Percentiles rank a stretch among this genome's conserved stretches.
Evolutionary conservation across 176 grass and related monocot species (phyloP).

Genomic region (Lolium rigidum): DNA sequence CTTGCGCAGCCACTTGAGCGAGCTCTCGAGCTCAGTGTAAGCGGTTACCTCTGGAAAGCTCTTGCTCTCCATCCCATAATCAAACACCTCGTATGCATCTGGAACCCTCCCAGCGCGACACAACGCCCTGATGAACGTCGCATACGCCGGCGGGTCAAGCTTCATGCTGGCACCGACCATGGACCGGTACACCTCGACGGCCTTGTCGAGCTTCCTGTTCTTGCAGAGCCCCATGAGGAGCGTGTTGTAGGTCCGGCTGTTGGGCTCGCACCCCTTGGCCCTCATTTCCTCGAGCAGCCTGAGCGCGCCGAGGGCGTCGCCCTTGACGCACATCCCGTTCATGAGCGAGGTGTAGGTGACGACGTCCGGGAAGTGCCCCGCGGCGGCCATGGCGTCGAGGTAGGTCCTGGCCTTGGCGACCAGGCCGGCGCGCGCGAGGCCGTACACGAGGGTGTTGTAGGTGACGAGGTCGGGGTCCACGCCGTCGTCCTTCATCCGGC

Average conservation of each 20-base stretch:
- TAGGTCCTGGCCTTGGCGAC: constrained; percentile 67
- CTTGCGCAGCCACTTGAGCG: constrained; percentile 70
- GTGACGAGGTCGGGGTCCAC: constrained; percentile 88
- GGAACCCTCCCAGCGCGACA: constrained; percentile 62
- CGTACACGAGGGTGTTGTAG: constrained; percentile 83
- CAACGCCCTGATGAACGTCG: constrained; percentile 62
- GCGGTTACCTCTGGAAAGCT: constrained; percentile 59
- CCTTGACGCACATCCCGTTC: constrained; percentile 89
- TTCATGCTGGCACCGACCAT: constrained; percentile 70
- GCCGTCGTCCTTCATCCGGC: constrained; percentile 73
- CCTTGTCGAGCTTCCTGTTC: constrained; percentile 74
- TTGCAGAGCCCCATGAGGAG: constrained; percentile 90
- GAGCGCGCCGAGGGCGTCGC: constrained; percentile 57
- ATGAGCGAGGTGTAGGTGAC: constrained; percentile 89
- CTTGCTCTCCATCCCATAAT: constrained; percentile 76
- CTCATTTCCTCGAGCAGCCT: constrained; percentile 72
- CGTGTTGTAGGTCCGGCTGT: constrained; percentile 81
- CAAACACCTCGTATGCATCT: constrained; percentile 74
- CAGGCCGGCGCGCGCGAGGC: constrained; percentile 79
- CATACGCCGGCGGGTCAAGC: constrained; percentile 69
- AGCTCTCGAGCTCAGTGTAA: constrained; percentile 72
- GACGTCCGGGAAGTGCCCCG: constrained; percentile 67
- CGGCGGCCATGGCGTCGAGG: constrained; percentile 60
- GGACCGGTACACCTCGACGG: constrained; percentile 60
- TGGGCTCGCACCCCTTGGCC: constrained; percentile 66